Percentiles rank a stretch among this genome's conserved stretches.
Conservation (phyloP, 768 basidiomycete species). For the Dacryopinax spathularia region DNA sequence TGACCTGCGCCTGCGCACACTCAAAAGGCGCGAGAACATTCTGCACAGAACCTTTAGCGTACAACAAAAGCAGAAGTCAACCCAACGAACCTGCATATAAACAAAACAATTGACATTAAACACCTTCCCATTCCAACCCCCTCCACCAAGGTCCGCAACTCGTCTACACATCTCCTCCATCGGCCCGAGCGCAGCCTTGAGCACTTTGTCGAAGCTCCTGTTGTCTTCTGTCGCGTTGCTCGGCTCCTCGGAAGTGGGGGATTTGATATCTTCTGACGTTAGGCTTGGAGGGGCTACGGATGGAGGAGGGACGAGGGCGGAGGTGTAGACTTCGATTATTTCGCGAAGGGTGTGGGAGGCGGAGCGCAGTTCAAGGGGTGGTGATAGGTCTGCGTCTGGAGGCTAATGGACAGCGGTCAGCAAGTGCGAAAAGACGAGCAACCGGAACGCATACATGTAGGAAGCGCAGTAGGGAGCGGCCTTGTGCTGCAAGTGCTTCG, state of each 20-base stretch:
- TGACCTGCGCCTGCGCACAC: conserved; percentile 51
- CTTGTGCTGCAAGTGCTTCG: conserved; percentile 73
- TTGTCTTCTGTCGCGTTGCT: not conserved
- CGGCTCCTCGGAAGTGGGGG: conserved; percentile 6
- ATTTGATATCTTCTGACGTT: conserved; percentile 37
- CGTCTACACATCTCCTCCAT: conserved; percentile 58
- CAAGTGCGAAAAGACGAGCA: conserved; percentile 16
- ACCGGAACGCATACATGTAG: conserved; percentile 26
- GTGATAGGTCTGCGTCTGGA: conserved; percentile 48
- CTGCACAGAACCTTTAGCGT: conserved; percentile 25
- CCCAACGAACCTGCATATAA: conserved; percentile 50
- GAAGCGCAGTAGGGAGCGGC: conserved; percentile 41
- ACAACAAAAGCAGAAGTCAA: not conserved
- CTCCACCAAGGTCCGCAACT: conserved; percentile 51
- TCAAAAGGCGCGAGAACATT: conserved; percentile 49
- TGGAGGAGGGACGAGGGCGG: conserved; percentile 37
- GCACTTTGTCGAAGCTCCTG: conserved; percentile 46
- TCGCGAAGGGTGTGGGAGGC: conserved; percentile 73
- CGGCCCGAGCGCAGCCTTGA: conserved; percentile 77
- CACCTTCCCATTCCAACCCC: conserved; percentile 65
- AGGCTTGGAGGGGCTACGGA: conserved; percentile 21
- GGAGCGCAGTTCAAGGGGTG: conserved; percentile 68
- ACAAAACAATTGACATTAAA: conserved; percentile 78
- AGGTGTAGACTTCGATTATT: conserved; percentile 77
- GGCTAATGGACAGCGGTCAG: conserved; percentile 24